phyloP scores from a whole-genome alignment of 768 basidiomycete species.

The Obba rivulosa region DNA sequence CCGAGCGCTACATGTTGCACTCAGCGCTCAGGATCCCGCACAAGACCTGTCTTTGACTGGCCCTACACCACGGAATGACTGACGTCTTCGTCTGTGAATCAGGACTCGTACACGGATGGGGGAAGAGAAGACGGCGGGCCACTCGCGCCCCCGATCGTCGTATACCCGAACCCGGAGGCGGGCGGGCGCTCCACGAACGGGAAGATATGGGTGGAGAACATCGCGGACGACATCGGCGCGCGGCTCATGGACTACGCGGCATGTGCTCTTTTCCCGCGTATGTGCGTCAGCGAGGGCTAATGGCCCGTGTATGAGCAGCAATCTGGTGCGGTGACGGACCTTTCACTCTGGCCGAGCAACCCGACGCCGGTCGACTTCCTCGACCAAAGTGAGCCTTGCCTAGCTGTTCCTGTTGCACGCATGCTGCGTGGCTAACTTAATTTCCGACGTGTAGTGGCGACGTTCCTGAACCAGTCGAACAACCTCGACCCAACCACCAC shows the following conservation, averaged over 20 bases:
- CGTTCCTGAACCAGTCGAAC: conserved; percentile 41
- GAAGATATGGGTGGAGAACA: conserved; percentile 42
- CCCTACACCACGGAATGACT: too few species aligned
- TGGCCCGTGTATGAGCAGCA: conserved; percentile 18
- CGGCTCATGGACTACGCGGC: conserved; percentile 49
- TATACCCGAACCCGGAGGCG: conserved; percentile 39
- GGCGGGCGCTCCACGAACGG: conserved; percentile 50
- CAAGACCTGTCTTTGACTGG: too few species aligned
- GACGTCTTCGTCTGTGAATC: not conserved
- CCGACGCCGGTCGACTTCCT: conserved; percentile 42
- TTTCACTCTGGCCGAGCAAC: conserved; percentile 47
- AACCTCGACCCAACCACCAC: conserved; percentile 41
- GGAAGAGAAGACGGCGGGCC: conserved; percentile 41
- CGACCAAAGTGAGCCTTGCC: conserved; percentile 31
- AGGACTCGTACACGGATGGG: conserved; percentile 49
- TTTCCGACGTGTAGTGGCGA: conserved; percentile 25
- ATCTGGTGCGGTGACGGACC: conserved; percentile 43
- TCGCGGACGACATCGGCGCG: conserved; percentile 35
- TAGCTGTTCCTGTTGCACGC: not conserved
- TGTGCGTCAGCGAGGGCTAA: conserved; percentile 5
- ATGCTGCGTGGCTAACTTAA: not conserved
- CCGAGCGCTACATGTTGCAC: too few species aligned
- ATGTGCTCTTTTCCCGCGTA: not conserved
- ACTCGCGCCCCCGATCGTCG: conserved; percentile 35
- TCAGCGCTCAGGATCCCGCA: too few species aligned